Base-by-base conservation (phyloP, 2,329 filamentous ascomycete species). In the Tolypocladium ovalisporum region DNA sequence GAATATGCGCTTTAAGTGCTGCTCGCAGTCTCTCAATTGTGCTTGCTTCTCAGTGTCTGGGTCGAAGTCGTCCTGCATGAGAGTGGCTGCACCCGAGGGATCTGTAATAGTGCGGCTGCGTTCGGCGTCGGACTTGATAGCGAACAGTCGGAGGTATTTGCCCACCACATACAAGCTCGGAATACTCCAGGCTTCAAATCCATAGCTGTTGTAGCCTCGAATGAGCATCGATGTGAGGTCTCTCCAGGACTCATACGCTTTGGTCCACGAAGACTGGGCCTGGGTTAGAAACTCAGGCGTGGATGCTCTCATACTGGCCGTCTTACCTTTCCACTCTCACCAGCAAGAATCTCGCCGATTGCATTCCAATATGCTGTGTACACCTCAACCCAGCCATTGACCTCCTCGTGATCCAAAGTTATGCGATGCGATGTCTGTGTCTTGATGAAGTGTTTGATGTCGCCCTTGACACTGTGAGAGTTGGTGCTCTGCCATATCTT, bases 1-100 rank as follows among this genome's bases (percentile, higher is more conserved):
- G 71, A 97, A 99, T 63, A 97, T 91, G 54, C 89, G 84, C 71
- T 97, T 97, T 59, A 99, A 84, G 51, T 93, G 85, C 62, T 93
- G 84, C 19, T 94, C 92, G 39, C 91, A 91, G 71, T 97, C 92
- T 70, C 96, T 89, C 34, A 99, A 78, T 68, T 89, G 91, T 61
- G 91, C 87, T 66, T 95, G 86, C 70, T 90, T 89, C 65, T 88
- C 86, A 17, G 80, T 72, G 59, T 91, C 87, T 1, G 84, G 82
- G 60, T 92, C 86, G 61, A 95, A 84, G 68, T 97, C 92, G 68
- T 97, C 92, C 63, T 89, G 84, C 64, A 92, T 86, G 24, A 75
- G 70, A 7, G 73, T 70, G 42, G 71, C 69, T 9, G 71, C 71
- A 12, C 71, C 68, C 10, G 75, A 73, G 37, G 67, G 71, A 8